Evolutionary conservation across 2,329 filamentous ascomycete genomes (phyloP), one percentile per base, ranked within the genome.

Genomic region (Paecilomyces sp.): DNA sequence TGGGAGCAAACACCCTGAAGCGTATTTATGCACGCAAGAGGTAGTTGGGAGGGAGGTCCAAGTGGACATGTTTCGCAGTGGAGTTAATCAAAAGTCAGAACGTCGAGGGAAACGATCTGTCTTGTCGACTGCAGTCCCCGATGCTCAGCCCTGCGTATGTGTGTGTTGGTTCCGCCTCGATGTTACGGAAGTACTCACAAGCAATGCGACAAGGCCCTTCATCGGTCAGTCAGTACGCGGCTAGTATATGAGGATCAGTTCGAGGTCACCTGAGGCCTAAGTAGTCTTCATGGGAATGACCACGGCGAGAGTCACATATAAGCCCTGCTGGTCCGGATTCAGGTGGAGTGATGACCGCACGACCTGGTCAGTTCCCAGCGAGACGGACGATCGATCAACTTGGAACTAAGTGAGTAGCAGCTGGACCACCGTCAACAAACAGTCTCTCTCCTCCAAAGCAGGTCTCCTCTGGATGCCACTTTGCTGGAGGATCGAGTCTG

Each of bases 1-100:
- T 57, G 61, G 58, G 22, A 54, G 53, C 25, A 58, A 60, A 61
- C 61, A 65, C 57, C 61, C 57, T 58, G 61, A 62, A 54, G 60
- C 64, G 66, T 67, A 57, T 57, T 65, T 63, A 58, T 66, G 62
- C 57, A 60, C 57, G 59, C 59, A 67, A 54, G 24, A 62, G 33
- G 58, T 41, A 60, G 56, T 55, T 31, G 58, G 58, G 55, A 54
- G 55, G 60, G 57, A 31, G 53, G 57, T n/a, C 60, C 63, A 61
- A 52, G 60, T 52, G 55, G 61, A 62, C 61, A 67, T 66, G 54
- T 61, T 55, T 54, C 34, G n/a, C 41, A 18, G 41, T 47, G 41
- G 41, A 47, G 18, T 47, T 8, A 47, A 47, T 47, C 41, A 18
- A 47, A 33, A 47, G 41, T 9, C 41, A 47, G 41, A 47, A 47